Conservation (phyloP, 257 asterid genomes). For the Fraxinus pennsylvanica region DNA sequence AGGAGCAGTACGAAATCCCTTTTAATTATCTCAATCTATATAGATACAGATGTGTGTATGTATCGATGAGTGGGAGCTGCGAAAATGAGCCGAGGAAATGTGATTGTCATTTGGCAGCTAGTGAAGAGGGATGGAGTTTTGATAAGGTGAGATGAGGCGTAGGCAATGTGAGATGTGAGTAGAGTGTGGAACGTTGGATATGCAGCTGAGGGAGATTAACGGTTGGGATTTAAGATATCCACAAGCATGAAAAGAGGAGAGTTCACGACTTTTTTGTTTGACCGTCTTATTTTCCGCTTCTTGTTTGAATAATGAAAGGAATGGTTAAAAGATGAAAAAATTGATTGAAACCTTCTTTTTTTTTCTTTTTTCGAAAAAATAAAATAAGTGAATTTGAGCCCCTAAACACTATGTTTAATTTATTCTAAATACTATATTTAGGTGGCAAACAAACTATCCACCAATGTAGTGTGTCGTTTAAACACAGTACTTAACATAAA, state of each 20-base stretch:
- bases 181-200: background rate
- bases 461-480: no score
- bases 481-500: no score
- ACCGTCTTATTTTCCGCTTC: slow-evolving; percentile 1
- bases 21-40: background rate
- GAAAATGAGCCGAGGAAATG: background rate
- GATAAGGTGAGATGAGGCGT: no score
- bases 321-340: background rate
- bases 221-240: background rate
- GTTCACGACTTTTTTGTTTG: background rate
- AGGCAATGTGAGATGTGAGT: background rate
- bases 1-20: background rate
- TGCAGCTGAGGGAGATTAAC: background rate
- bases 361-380: background rate
- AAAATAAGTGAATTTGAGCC: no score
- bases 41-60: slow-evolving; percentile 1
- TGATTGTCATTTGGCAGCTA: background rate
- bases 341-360: background rate
- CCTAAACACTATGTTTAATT: no score
- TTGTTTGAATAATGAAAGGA: background rate
- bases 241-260: background rate
- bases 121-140: background rate
- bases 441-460: no score
- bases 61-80: background rate
- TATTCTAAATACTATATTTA: no score